Base-by-base conservation (phyloP, 805 yeast genomes). In the Candida nemodendra region DNA sequence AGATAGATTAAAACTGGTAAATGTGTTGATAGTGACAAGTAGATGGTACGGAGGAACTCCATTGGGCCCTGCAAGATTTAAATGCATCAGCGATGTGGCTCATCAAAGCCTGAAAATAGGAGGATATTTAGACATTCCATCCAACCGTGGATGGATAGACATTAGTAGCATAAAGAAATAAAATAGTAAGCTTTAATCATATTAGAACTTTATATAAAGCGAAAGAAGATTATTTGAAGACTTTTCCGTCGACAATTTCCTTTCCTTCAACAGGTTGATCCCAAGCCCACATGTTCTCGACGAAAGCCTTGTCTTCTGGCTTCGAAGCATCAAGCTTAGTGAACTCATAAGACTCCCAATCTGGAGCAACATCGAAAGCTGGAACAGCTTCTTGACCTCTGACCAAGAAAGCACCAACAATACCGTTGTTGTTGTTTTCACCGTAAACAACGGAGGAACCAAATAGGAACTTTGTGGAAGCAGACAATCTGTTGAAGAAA, bases 361-460 rank as follows among this genome's bases (percentile, higher is more conserved):
- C 99, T 68, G 99, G 97, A 62, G 98, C 99, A 67, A 93, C 98
- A 51, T 91, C 85, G 62, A 91, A 88, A 48, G 96, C 99, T 67
- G 97, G 95, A 41, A 56, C 77, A 63, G 57, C 71, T 47, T 91
- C 96, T 71, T 91, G 87, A 59, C 99, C 99, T 75, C 98, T 89
- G 62, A 91, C 82, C 62, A 93, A 70, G 78, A 91, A 83, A 63
- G 84, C 95, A 76, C 96, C 97, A 56, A 86, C 73, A 65, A 91
- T 90, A 76, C 97, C 98, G 73, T 91, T 91, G 83, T 83, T 75
- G 84, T 89, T 91, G 89, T 89, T 88, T 76, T 86, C 97, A 71
- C 99, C 99, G 74, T 85, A 91, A 55, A 93, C 98, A 58, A 90
- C 95, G 71, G 84, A 66, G 62, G 81, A 74, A 63, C 98, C 99